A percentile compares a stretch with the other conserved stretches of the same genome.
These are phyloP conservation scores for Nannizzia gypsea DNA, from an alignment of 2,329 filamentous ascomycete genomes.

Conservation along the genomic window DNA sequence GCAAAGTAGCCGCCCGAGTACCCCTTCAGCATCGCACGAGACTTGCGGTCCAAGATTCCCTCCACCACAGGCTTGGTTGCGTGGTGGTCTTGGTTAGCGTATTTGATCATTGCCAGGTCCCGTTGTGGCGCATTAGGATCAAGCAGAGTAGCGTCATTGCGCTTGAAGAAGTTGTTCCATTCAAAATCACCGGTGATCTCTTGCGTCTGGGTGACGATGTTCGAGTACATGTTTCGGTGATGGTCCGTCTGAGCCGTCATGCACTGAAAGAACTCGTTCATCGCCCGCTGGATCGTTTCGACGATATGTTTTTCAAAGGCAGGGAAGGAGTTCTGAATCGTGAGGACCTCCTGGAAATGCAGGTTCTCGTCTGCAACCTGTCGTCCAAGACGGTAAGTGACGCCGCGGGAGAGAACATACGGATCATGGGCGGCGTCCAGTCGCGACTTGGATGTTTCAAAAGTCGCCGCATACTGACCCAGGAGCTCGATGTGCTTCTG, in stretches of 20 bases:
- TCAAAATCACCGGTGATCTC: slow-evolving; percentile 75
- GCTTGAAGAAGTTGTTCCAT: slow-evolving; percentile 72
- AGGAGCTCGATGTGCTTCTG: slow-evolving; percentile 96
- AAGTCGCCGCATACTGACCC: slow-evolving; percentile 69
- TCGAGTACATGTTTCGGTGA: slow-evolving; percentile 65
- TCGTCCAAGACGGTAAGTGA: slow-evolving; percentile 73
- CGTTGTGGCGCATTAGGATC: slow-evolving; percentile 65
- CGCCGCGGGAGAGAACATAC: slow-evolving; percentile 71
- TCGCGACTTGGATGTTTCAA: slow-evolving; percentile 59
- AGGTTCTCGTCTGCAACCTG: slow-evolving; percentile 94
- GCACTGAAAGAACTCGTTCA: slow-evolving; percentile 73
- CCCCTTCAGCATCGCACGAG: slow-evolving; percentile 67
- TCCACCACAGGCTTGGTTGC: slow-evolving; percentile 75
- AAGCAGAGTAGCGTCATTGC: slow-evolving; percentile 61
- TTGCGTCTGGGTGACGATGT: slow-evolving; percentile 68
- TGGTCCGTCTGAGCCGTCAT: slow-evolving; percentile 71
- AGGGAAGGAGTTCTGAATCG: slow-evolving; percentile 81
- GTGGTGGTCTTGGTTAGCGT: slow-evolving; percentile 78
- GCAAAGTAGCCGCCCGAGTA: slow-evolving; percentile 80
- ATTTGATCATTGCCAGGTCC: slow-evolving; percentile 59
- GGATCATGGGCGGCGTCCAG: slow-evolving; percentile 67
- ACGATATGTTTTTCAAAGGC: slow-evolving; percentile 80
- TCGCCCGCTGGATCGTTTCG: slow-evolving; percentile 65
- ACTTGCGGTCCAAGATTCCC: slow-evolving; percentile 81
- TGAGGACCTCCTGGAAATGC: slow-evolving; percentile 79